Conservation (phyloP, 352 stramenopile genomes). For the Globisporangium barbulae region DNA sequence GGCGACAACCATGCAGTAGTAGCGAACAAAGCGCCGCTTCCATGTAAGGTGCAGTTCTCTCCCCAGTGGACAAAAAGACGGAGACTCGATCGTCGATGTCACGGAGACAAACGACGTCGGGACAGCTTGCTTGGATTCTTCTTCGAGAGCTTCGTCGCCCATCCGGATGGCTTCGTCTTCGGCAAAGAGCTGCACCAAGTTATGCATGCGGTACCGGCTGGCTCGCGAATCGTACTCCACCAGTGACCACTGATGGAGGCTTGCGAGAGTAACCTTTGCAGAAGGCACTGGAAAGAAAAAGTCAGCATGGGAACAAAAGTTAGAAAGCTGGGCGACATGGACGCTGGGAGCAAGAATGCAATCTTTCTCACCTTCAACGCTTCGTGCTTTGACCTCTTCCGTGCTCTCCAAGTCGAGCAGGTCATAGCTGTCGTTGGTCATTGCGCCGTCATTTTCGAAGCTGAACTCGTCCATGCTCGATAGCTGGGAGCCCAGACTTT, state of each 20-base stretch:
- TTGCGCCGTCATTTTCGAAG: slow-evolving; percentile 76
- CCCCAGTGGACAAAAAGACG: slow-evolving; percentile 36
- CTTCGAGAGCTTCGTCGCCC: slow-evolving; percentile 39
- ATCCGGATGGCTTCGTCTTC: slow-evolving; percentile 70
- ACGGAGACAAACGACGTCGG: slow-evolving; percentile 40
- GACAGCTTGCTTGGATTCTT: slow-evolving; percentile 17
- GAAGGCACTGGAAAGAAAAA: slow-evolving; percentile 30
- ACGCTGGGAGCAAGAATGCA: neutral
- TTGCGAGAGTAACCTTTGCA: slow-evolving; percentile 48
- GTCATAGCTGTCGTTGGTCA: slow-evolving; percentile 77
- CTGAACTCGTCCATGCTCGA: slow-evolving; percentile 66
- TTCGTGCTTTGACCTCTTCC: slow-evolving; percentile 60
- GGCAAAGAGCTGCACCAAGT: slow-evolving; percentile 80
- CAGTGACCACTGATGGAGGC: slow-evolving; percentile 78
- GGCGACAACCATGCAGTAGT: slow-evolving; percentile 79
- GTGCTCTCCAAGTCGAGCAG: slow-evolving; percentile 68
- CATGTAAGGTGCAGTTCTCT: slow-evolving; percentile 70
- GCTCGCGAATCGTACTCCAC: slow-evolving; percentile 71
- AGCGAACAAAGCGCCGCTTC: slow-evolving; percentile 83
- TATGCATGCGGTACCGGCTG: slow-evolving; percentile 80
- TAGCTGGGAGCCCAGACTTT: slow-evolving; percentile 64
- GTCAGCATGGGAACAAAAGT: neutral
- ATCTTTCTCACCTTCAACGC: slow-evolving; percentile 25
- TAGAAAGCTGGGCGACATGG: neutral
- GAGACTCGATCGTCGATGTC: slow-evolving; percentile 19